These are phyloP conservation scores for Sistotremastrum suecicum DNA, from an alignment of 768 basidiomycete genomes.

Conservation along the genomic window DNA sequence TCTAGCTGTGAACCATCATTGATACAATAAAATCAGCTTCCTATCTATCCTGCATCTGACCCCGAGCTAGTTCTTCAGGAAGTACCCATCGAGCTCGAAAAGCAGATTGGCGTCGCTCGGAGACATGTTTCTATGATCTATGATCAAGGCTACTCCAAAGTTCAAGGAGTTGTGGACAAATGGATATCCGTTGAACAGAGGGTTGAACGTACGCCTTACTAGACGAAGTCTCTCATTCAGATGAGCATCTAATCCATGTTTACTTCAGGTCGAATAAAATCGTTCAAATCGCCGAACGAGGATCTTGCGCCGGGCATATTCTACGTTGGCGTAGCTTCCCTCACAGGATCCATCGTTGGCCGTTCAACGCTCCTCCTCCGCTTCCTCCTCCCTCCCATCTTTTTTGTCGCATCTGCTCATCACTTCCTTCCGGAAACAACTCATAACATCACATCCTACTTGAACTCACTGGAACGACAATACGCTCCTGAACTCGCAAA, in stretches of 20 bases:
- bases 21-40: slow-evolving; percentile 34
- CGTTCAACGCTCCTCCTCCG: slow-evolving; percentile 65
- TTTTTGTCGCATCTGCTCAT: slow-evolving; percentile 52
- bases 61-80: slow-evolving; percentile 60
- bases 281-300: slow-evolving; percentile 68
- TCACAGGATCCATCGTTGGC: slow-evolving; percentile 77
- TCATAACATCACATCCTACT: slow-evolving; percentile 49
- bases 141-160: slow-evolving; percentile 41
- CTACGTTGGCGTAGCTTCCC: slow-evolving; percentile 78
- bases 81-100: slow-evolving; percentile 58
- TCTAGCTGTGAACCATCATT: too few species aligned
- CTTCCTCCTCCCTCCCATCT: slow-evolving; percentile 58
- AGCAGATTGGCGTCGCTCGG: slow-evolving; percentile 59
- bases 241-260: background rate
- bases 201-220: slow-evolving; percentile 57
- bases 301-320: slow-evolving; percentile 78
- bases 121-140: slow-evolving; percentile 43
- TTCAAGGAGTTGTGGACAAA: slow-evolving; percentile 57
- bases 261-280: slow-evolving; percentile 59
- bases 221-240: background rate
- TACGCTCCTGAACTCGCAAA: slow-evolving; percentile 58
- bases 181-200: slow-evolving; percentile 82
- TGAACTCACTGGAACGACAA: slow-evolving; percentile 52
- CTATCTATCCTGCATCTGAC: slow-evolving; percentile 62
- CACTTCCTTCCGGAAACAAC: slow-evolving; percentile 85